Conservation (phyloP, 257 asterid genomes). For the Solanum lycopersicoides region DNA sequence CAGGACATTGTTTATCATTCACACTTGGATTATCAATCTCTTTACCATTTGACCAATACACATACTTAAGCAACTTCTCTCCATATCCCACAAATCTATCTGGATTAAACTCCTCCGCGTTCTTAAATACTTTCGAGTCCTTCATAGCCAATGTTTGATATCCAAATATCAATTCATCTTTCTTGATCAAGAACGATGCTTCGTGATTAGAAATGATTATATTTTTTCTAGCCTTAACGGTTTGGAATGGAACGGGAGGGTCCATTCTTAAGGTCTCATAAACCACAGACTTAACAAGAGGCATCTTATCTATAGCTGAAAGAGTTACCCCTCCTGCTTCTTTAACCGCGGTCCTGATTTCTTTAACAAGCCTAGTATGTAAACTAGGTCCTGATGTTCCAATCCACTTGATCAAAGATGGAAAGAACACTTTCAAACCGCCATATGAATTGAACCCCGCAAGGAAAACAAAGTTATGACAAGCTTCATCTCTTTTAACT, state of each 20-base stretch:
- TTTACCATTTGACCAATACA: conserved; percentile 22
- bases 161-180: conserved; percentile 14
- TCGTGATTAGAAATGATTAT: conserved; percentile 3
- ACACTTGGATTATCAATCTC: conserved; percentile 4
- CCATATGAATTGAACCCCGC: conserved; percentile 28
- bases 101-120: conserved; percentile 1
- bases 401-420: conserved; percentile 14
- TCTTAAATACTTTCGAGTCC: conserved; percentile 3
- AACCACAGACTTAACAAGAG: conserved; percentile 12
- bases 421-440: conserved; percentile 19
- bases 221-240: conserved; percentile 14
- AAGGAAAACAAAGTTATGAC: conserved; percentile 23
- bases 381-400: conserved; percentile 16
- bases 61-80: conserved; percentile 12
- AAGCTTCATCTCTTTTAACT: conserved; percentile 15
- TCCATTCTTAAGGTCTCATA: conserved; percentile 17
- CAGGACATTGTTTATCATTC: conserved; percentile 19
- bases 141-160: conserved; percentile 17
- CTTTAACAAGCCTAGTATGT: conserved; percentile 7
- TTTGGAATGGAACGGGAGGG: conserved; percentile 19
- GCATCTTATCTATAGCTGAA: conserved; percentile 7
- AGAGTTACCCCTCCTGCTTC: conserved; percentile 12
- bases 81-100: conserved; percentile 16
- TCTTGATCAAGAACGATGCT: conserved; percentile 2
- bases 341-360: conserved; percentile 3